Percentiles rank a stretch among this genome's conserved stretches.
These are phyloP conservation scores for Dryadomyces quercivorus DNA, from an alignment of 2,329 filamentous ascomycete species.

Conservation along the genomic window DNA sequence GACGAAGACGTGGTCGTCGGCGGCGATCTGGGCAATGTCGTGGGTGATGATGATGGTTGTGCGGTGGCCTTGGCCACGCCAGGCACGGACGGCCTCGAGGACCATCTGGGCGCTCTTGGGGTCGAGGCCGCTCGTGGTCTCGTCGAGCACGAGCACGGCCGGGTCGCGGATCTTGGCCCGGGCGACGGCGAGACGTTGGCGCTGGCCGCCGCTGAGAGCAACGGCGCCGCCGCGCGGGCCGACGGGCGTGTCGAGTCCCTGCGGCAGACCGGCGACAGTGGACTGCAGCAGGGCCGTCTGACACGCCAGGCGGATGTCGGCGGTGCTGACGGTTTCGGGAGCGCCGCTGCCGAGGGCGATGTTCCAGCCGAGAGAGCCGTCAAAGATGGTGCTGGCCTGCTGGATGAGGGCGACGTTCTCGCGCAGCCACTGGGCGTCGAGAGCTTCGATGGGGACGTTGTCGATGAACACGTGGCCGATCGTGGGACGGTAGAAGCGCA, in stretches of 20 bases:
- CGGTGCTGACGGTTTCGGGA: constrained; percentile 25
- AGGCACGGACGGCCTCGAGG: constrained; percentile 62
- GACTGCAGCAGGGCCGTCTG: constrained; percentile 56
- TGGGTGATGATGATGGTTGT: constrained; percentile 94
- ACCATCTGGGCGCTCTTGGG: constrained; percentile 54
- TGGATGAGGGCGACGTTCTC: constrained; percentile 71
- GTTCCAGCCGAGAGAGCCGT: constrained; percentile 67
- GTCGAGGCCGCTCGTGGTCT: constrained; percentile 78
- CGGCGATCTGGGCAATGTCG: constrained; percentile 63
- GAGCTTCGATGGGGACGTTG: constrained; percentile 41
- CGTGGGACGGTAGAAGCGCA: constrained; percentile 60
- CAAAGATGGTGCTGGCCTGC: constrained; percentile 70
- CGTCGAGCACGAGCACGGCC: constrained; percentile 74
- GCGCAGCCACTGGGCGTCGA: constrained; percentile 63
- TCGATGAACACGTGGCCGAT: constrained; percentile 60
- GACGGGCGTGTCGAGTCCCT: constrained; percentile 60
- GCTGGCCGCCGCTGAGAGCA: constrained; percentile 72
- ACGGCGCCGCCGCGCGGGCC: constrained; percentile 42
- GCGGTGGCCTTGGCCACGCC: constrained; percentile 41
- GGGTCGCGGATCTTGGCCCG: constrained; percentile 66
- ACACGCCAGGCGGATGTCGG: constrained; percentile 49
- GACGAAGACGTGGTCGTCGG: constrained; percentile 68
- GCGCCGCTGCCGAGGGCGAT: constrained; percentile 53
- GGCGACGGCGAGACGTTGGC: constrained; percentile 69
- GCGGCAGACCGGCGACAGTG: constrained; percentile 52